Evolutionary conservation across 345 rosid genomes (phyloP), one percentile per base, ranked within the genome.

Genomic region (Eucalyptus victrix): DNA sequence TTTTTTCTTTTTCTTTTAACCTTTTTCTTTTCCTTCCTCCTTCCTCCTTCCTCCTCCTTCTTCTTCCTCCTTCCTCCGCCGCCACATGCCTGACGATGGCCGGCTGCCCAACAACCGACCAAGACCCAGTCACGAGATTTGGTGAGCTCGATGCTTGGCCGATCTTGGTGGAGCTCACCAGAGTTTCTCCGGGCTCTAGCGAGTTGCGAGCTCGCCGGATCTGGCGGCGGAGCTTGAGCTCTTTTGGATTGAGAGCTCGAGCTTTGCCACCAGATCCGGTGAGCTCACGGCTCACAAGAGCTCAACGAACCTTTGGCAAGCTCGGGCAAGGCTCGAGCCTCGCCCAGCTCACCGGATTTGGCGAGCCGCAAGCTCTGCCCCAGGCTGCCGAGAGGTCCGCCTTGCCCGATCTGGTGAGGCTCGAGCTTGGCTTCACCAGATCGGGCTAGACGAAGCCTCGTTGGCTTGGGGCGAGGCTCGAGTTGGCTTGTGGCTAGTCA

Each of bases 391-490:
- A 47, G 49, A 47, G 49, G 0, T 47, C 14, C 14, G 1, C 49
- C 49, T 47, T 1, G 1, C 2, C 1, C 49, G 0, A 47, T 47
- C 0, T 47, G 5, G 49, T 4, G 14, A 47, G 49, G 49, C 49
- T 0, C 49, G 49, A 47, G 49, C 49, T 47, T 0, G 2, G 1
- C 49, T 12, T 12, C 13, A 2, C 49, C 49, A 12, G 0, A 47
- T 47, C 14, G 49, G 49, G 49, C 49, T 47, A 47, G 49, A 13
- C 2, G 5, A 12, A 47, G 49, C 49, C 49, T 47, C 5, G 1
- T 0, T 0, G 14, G 49, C 49, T 0, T 47, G 1, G 49, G 49
- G 49, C 0, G 5, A 47, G 14, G 14, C 49, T 47, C 2, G 5
- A 47, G 49, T 1, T 47, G 5, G 14, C 14, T 47, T 47, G 49